Evolutionary conservation across 2,329 filamentous ascomycete genomes (phyloP).

Genomic region (Gremmenia infestans): DNA sequence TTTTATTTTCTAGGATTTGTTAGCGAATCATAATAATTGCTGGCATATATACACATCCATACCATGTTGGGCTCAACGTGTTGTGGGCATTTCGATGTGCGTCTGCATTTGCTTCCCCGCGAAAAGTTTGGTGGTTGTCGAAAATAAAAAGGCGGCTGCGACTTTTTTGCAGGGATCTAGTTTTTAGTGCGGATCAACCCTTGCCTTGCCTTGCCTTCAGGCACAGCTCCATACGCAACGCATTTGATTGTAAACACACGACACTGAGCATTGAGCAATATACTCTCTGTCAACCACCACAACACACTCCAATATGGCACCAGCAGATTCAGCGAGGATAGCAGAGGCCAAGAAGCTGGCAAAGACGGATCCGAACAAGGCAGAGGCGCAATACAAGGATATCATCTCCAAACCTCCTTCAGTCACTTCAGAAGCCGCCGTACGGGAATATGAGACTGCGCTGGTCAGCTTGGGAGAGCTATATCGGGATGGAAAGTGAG

Average conservation of each 20-base stretch:
- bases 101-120: not conserved
- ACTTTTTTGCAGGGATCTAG: slow-evolving; percentile 21
- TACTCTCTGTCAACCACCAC: slow-evolving; percentile 8
- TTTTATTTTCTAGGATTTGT: slow-evolving; percentile 49
- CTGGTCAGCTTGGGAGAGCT: slow-evolving; percentile 86
- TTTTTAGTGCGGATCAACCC: slow-evolving; percentile 11
- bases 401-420: slow-evolving; percentile 82
- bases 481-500: slow-evolving; percentile 82
- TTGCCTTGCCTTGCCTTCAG: slow-evolving; percentile 1
- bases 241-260: slow-evolving; percentile 14
- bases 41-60: slow-evolving; percentile 7
- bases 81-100: slow-evolving; percentile 14
- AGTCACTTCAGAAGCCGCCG: slow-evolving; percentile 74
- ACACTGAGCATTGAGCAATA: not conserved
- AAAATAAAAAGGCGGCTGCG: slow-evolving; percentile 17
- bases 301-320: slow-evolving; percentile 43
- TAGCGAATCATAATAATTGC: not conserved
- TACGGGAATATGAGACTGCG: slow-evolving; percentile 87
- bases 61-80: slow-evolving; percentile 26
- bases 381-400: slow-evolving; percentile 83
- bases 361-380: slow-evolving; percentile 76
- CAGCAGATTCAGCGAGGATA: slow-evolving; percentile 61
- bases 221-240: slow-evolving; percentile 6
- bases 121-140: slow-evolving; percentile 8
- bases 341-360: slow-evolving; percentile 82